Evolutionary conservation across 208 protist species (phyloP).

Genomic region (Herpetomonas tarakana): DNA sequence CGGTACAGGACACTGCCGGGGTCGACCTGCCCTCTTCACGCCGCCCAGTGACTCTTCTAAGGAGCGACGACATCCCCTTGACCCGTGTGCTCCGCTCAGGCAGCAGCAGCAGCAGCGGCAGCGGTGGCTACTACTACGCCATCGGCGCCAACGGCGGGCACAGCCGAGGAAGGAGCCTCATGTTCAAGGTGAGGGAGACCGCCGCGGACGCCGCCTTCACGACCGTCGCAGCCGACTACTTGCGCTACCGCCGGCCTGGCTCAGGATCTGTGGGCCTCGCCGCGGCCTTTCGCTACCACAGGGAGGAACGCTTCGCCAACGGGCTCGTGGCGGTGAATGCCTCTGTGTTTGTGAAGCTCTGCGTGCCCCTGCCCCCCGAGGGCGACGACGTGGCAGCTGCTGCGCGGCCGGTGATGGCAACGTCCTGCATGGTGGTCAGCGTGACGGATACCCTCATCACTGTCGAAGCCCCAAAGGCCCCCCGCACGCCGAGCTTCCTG

Average conservation of each 20-base stretch:
- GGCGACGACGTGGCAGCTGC: neutral
- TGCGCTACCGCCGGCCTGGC: constrained; percentile 46
- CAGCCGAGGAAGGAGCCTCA: constrained; percentile 10
- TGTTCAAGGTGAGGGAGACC: constrained; percentile 39
- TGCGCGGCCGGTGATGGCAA: neutral
- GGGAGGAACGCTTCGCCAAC: constrained; percentile 26
- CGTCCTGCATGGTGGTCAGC: constrained; percentile 60
- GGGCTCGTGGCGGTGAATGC: constrained; percentile 66
- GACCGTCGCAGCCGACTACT: constrained; percentile 57
- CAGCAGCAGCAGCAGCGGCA: neutral
- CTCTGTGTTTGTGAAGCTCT: constrained; percentile 74
- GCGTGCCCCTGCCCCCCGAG: constrained; percentile 18
- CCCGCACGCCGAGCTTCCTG: neutral
- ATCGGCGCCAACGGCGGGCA: neutral
- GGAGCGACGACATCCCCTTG: constrained; percentile 36
- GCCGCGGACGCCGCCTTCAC: constrained; percentile 56
- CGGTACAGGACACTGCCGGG: constrained; percentile 50
- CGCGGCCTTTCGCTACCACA: constrained; percentile 48
- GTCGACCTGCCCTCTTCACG: constrained; percentile 36
- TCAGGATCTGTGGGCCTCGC: neutral
- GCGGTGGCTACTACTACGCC: neutral
- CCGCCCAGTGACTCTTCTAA: constrained; percentile 58
- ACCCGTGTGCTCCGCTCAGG: constrained; percentile 14
- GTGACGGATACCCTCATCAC: constrained; percentile 69
- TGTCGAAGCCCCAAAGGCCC: constrained; percentile 47